Conservation (phyloP, 2,329 filamentous ascomycete species). For the Aspergillus persii region DNA sequence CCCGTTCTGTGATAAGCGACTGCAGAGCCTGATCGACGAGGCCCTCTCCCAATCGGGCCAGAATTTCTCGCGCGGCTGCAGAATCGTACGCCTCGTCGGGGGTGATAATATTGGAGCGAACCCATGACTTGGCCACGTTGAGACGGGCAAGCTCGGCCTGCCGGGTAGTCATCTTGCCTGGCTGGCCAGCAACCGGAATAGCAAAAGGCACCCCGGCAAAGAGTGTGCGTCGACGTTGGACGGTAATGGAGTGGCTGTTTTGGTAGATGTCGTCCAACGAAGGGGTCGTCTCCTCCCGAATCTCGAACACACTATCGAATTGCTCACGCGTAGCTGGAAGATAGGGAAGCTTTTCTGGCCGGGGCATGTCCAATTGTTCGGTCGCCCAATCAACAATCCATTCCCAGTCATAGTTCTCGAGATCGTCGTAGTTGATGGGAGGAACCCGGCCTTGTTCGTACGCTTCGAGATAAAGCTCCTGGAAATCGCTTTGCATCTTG, state of each 20-base stretch:
- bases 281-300: conserved; percentile 35
- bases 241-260: conserved; percentile 28
- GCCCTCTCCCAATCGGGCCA: conserved; percentile 31
- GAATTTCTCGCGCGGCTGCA: conserved; percentile 33
- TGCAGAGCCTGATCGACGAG: conserved; percentile 41
- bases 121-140: conserved; percentile 46
- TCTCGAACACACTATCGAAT: conserved; percentile 42
- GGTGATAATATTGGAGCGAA: conserved; percentile 48
- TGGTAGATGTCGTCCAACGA: conserved; percentile 38
- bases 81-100: conserved; percentile 42
- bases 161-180: conserved; percentile 4
- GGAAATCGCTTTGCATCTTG: conserved; percentile 48
- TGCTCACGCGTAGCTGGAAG: conserved; percentile 45
- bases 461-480: conserved; percentile 45
- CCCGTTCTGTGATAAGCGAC: conserved; percentile 39
- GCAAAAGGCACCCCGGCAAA: conserved; percentile 37
- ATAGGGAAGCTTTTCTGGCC: conserved; percentile 35
- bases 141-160: conserved; percentile 26
- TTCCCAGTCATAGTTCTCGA: conserved; percentile 47
- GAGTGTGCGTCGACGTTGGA: conserved; percentile 34
- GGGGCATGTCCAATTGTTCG: conserved; percentile 40
- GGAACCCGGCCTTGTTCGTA: conserved; percentile 45
- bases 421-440: conserved; percentile 43
- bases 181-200: conserved; percentile 20
- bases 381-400: conserved; percentile 48